phyloP scores from a whole-genome alignment of 495 filamentous ascomycete species.

The Chaetomium fimeti region DNA sequence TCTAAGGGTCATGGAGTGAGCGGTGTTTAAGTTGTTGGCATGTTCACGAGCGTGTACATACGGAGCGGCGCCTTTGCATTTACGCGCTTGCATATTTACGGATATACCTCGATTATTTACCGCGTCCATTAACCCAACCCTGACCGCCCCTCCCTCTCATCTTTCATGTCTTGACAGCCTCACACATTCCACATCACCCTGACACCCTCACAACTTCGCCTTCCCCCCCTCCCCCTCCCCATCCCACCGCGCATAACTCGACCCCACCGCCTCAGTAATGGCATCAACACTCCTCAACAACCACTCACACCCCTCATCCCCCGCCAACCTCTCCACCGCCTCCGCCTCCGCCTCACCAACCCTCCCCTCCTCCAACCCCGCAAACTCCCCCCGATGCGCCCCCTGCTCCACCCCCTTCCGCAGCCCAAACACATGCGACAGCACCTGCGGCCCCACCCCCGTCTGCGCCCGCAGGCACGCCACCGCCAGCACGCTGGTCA shows the following conservation, averaged over 20 bases:
- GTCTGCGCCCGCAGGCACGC: slow-evolving; percentile 70
- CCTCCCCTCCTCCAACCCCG: slow-evolving; percentile 16
- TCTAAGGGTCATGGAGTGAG: slow-evolving; percentile 48
- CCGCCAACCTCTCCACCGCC: slow-evolving; percentile 52
- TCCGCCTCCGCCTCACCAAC: no score
- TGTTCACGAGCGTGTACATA: not conserved
- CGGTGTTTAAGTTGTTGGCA: slow-evolving; percentile 13
- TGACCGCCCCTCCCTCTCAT: no score
- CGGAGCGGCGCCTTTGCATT: slow-evolving; percentile 14
- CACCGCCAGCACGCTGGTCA: slow-evolving; percentile 68
- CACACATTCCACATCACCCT: no score
- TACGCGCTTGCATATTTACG: slow-evolving; percentile 17
- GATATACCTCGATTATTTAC: not conserved
- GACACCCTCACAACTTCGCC: slow-evolving; percentile 18
- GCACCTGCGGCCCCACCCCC: slow-evolving; percentile 75
- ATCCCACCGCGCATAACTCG: slow-evolving; percentile 42
- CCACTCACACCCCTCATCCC: slow-evolving; percentile 72
- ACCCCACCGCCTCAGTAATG: slow-evolving; percentile 60
- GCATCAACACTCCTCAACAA: slow-evolving; percentile 65
- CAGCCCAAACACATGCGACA: slow-evolving; percentile 71
- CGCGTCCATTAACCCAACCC: not conserved
- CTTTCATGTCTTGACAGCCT: no score
- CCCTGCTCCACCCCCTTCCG: slow-evolving; percentile 71
- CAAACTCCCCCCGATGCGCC: slow-evolving; percentile 49
- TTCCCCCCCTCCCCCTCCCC: slow-evolving; percentile 24